Conservation (phyloP, 495 filamentous ascomycete species). For the Recurvomyces mirabilis region DNA sequence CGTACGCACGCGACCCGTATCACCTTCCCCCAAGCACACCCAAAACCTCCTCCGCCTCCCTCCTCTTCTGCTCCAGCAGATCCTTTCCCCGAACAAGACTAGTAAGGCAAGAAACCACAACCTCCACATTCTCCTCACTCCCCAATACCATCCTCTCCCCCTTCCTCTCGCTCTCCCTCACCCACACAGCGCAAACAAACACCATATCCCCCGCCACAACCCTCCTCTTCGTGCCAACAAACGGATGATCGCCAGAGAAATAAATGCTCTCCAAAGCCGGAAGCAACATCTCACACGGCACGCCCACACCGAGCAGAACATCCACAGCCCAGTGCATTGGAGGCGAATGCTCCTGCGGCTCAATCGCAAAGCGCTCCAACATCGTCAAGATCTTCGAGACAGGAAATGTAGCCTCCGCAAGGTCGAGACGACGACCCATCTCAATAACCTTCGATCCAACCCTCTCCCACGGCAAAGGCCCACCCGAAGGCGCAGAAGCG, state of each 20-base stretch:
- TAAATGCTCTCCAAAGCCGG: slow-evolving; percentile 71
- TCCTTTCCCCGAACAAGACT: slow-evolving; percentile 14
- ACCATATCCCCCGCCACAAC: slow-evolving; percentile 51
- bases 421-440: slow-evolving; percentile 65
- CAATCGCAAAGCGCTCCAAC: slow-evolving; percentile 64
- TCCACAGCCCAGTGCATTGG: slow-evolving; percentile 73
- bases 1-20: too few species aligned
- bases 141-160: slow-evolving; percentile 36
- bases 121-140: slow-evolving; percentile 26
- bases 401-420: slow-evolving; percentile 63
- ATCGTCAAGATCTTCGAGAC: slow-evolving; percentile 48
- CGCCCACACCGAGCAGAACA: slow-evolving; percentile 62
- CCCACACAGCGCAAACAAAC: slow-evolving; percentile 53
- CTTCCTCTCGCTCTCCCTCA: slow-evolving; percentile 44
- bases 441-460: slow-evolving; percentile 61
- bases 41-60: slow-evolving; percentile 11
- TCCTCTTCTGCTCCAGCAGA: slow-evolving; percentile 4
- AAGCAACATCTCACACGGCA: slow-evolving; percentile 63
- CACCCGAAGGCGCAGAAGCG: slow-evolving; percentile 27
- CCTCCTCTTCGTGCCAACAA: slow-evolving; percentile 53
- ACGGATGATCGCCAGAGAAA: slow-evolving; percentile 74
- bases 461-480: slow-evolving; percentile 62
- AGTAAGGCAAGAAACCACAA: slow-evolving; percentile 18
- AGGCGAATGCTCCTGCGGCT: slow-evolving; percentile 58
- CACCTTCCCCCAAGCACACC: background rate